Evolutionary conservation across 208 protist genomes (phyloP), one percentile per base, ranked within the genome.

Genomic region (Sergeia podlipaevii): DNA sequence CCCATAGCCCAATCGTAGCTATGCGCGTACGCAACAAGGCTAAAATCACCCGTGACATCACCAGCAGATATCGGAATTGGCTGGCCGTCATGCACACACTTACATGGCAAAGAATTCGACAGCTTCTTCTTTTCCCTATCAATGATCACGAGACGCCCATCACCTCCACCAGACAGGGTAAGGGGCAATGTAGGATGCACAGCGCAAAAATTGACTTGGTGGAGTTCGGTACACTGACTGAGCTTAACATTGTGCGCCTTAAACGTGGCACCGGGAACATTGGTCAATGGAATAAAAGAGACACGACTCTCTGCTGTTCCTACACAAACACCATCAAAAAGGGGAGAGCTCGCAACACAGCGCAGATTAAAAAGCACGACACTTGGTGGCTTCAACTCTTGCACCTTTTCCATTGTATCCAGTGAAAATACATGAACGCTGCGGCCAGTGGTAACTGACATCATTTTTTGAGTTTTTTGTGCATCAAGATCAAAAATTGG

Each of bases 1-100:
- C 87, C 87, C 69, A 90, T 80, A 24, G 83, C 59, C 87, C 87
- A 94, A 62, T 94, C 87, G 54, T 94, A 94, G 42, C 80, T 89
- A 41, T 83, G 66, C 24, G 83, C 87, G 59, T 85, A 90, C 21
- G 83, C 87, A 29, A 91, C 21, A 2, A 90, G 52, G 20, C 32
- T 65, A 0, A 77, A 77, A 49, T 86, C 79, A 8, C 55, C 53
- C 59, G 68, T 89, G 42, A 91, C 43, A 49, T 89, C 80, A 15
- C 83, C 87, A 21, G 82, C 74, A 21, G 83, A 79, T 28, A 91
- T 85, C n/a, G 83, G 63, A 26, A 89, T 74, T 11, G 76, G 58
- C 17, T 59, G 32, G n/a, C 67, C 71, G 26, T 75, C 64, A 8
- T 63, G 37, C 30, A 69, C 69, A 34, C 63, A 33, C 21, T 78